A percentile compares a stretch with the other conserved stretches of the same genome.
Conservation (phyloP, 192 early-diverging fungal genomes). For the Coemansia sp. region DNA sequence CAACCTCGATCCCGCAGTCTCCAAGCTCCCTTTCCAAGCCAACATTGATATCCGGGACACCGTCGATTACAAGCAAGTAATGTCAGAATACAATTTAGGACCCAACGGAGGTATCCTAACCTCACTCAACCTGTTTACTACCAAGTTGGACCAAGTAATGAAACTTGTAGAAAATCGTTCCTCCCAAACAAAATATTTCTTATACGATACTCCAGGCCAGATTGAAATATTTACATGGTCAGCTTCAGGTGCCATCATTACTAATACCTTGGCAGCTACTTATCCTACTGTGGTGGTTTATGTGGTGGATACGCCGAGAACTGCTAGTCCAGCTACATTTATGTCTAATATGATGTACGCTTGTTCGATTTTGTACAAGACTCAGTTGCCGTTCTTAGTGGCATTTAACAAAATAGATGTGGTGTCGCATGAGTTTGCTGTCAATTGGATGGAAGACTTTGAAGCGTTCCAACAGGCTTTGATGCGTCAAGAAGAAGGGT, state of each 20-base stretch:
- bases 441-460: slow-evolving; percentile 97
- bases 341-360: slow-evolving; percentile 99
- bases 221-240: slow-evolving; percentile 99
- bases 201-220: slow-evolving; percentile 94
- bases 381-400: slow-evolving; percentile 91
- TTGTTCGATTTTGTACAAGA: slow-evolving; percentile 95
- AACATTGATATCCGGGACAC: slow-evolving; percentile 98
- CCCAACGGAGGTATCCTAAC: slow-evolving; percentile 98
- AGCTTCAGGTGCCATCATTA: slow-evolving; percentile 93
- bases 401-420: slow-evolving; percentile 98
- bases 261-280: slow-evolving; percentile 85
- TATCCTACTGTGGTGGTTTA: slow-evolving; percentile 92
- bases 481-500: slow-evolving; percentile 72
- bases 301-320: slow-evolving; percentile 94
- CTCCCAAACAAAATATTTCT: slow-evolving; percentile 61
- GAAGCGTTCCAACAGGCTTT: slow-evolving; percentile 89
- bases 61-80: slow-evolving; percentile 98
- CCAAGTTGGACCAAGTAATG: slow-evolving; percentile 97
- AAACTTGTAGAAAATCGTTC: slow-evolving; percentile 80
- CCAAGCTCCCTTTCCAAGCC: slow-evolving; percentile 81
- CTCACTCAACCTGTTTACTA: slow-evolving; percentile 93
- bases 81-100: slow-evolving; percentile 96
- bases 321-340: slow-evolving; percentile 88
- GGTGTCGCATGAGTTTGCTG: slow-evolving; percentile 83
- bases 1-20: slow-evolving; percentile 94